Evolutionary conservation across 768 basidiomycete genomes (phyloP).

Genomic region (Boletus rubescentipes): DNA sequence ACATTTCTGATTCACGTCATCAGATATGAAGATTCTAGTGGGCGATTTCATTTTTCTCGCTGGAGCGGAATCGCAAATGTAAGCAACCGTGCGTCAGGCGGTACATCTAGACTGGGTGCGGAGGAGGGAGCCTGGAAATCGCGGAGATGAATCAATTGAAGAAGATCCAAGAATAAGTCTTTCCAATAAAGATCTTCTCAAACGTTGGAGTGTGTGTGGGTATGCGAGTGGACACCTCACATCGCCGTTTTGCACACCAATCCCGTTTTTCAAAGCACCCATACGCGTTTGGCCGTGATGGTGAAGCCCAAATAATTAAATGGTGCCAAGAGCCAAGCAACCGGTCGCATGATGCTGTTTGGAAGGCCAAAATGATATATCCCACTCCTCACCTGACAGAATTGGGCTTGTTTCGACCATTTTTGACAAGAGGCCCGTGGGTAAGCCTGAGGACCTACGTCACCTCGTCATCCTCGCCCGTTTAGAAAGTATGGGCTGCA

Average conservation of each 20-base stretch:
- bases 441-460: conserved; percentile 20
- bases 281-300: background rate
- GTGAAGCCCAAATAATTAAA: background rate
- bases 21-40: background rate
- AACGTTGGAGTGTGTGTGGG: background rate
- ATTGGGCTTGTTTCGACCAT: background rate
- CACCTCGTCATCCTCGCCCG: conserved; percentile 20
- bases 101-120: too few relatives aligned
- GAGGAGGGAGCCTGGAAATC: background rate
- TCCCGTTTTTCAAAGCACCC: background rate
- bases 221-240: background rate
- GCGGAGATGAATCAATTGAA: conserved; percentile 3
- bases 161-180: background rate
- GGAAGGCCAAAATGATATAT: conserved; percentile 1
- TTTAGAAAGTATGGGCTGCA: conserved; percentile 3
- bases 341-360: conserved; percentile 13
- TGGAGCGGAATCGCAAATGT: background rate
- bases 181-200: background rate
- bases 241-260: background rate
- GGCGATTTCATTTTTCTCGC: background rate
- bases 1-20: background rate
- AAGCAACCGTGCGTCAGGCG: background rate
- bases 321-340: conserved; percentile 5
- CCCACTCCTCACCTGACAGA: conserved; percentile 1
- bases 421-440: conserved; percentile 3